phyloP scores from a whole-genome alignment of 2,329 filamentous ascomycete genomes.

The Verticillium klebahnii region DNA sequence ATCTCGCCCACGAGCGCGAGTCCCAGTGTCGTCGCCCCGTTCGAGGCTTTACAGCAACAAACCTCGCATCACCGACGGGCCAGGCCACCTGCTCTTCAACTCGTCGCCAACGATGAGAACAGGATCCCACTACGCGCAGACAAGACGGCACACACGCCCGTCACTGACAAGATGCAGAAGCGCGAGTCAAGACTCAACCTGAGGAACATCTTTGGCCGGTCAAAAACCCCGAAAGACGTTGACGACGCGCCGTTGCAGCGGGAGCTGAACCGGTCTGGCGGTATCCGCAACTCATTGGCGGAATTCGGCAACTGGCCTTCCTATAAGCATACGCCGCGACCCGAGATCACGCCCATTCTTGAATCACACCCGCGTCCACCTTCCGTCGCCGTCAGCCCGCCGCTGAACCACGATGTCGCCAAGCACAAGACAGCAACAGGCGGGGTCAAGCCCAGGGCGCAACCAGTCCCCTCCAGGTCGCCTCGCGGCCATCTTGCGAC shows the following conservation, averaged over 20 bases:
- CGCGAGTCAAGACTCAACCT: slow-evolving; percentile 50
- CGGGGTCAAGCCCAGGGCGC: slow-evolving; percentile 6
- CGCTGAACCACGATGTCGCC: slow-evolving; percentile 7
- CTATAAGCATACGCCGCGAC: slow-evolving; percentile 6
- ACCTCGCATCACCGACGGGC: slow-evolving; percentile 27
- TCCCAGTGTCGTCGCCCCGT: slow-evolving; percentile 6
- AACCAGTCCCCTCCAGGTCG: slow-evolving; percentile 6
- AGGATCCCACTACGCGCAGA: slow-evolving; percentile 37
- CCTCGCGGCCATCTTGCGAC: slow-evolving; percentile 29
- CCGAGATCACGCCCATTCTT: slow-evolving; percentile 6
- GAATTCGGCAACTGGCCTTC: slow-evolving; percentile 19
- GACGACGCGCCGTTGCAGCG: slow-evolving; percentile 22
- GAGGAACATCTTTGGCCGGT: slow-evolving; percentile 45
- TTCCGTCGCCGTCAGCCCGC: slow-evolving; percentile 4
- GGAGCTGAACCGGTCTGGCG: slow-evolving; percentile 25
- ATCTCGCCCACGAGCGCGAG: slow-evolving; percentile 10
- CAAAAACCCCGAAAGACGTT: slow-evolving; percentile 30
- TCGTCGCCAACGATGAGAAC: slow-evolving; percentile 25
- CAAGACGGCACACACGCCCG: background rate
- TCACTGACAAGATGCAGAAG: slow-evolving; percentile 28
- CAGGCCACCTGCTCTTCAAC: slow-evolving; percentile 32
- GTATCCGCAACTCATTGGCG: slow-evolving; percentile 40
- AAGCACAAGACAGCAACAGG: slow-evolving; percentile 5
- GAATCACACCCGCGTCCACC: slow-evolving; percentile 2
- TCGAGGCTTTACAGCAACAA: slow-evolving; percentile 24